Evolutionary conservation across 495 filamentous ascomycete species (phyloP), one percentile per base, ranked within the genome.

Genomic region (Xylaria telfairii): DNA sequence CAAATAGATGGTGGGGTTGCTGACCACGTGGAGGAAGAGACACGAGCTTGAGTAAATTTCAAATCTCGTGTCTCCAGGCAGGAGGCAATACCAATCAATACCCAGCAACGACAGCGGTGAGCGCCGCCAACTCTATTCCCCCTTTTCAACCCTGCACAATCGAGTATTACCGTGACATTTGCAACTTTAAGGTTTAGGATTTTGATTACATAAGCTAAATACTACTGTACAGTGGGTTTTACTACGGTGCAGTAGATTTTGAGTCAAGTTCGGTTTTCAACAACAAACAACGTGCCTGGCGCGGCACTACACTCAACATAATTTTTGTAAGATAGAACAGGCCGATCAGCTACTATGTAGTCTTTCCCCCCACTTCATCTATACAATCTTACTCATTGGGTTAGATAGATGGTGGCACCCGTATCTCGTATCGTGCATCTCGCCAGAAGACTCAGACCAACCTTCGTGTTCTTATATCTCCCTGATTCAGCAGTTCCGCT

Each of bases 1-100:
- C 64, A 66, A 54, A 53, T 66, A 66, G 64, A 53, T 66, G 24
- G 46, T 53, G 64, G 46, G 21, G 42, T 49, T 65, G 44, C 44
- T 49, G 67, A n/a, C 54, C 67, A 62, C 67, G 67, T 62, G 57
- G 51, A 59, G 32, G 37, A 34, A 67, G 19, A 37, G 24, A 59
- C 34, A 39, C 44, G 67, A 69, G 42, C 21, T 60, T 49, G 57
- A 46, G 54, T 53, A 13, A 68, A 59, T 59, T 68, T 59, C 26
- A 39, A 39, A 53, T 39, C 63, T 66, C 61, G 42, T 65, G 42
- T 65, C 28, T 64, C 8, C 28, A 59, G 17, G 37, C 7, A 19
- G 41, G 28, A 67, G 49, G 64, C 34, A 8, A n/a, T n/a, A n/a
- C n/a, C n/a, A n/a, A n/a, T n/a, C 64, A 32, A 56, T 67, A 30